phyloP scores from a whole-genome alignment of 1,139 yeast genomes.

The Nadsonia starkeyi-henricii region DNA sequence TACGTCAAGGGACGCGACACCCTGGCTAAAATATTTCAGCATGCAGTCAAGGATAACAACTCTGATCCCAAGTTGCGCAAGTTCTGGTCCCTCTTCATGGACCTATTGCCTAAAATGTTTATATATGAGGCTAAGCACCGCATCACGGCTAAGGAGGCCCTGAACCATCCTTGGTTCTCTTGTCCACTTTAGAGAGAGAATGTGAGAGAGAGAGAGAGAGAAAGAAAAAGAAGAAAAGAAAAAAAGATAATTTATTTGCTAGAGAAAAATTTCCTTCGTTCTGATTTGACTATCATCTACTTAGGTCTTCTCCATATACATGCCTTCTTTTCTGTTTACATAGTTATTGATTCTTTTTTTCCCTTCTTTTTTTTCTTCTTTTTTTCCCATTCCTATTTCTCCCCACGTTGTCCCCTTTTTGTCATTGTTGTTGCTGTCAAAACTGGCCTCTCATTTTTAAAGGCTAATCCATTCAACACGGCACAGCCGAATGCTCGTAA shows the following conservation, averaged over 20 bases:
- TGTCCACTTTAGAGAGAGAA: neutral
- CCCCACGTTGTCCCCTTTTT: no score
- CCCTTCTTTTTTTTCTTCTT: no score
- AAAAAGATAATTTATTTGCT: no score
- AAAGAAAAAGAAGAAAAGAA: no score
- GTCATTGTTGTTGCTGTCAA: no score
- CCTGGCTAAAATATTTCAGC: constrained; percentile 1
- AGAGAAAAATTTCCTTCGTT: no score
- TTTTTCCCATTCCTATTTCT: no score
- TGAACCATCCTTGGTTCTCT: constrained; percentile 54
- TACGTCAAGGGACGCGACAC: constrained; percentile 28
- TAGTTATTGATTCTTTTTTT: no score
- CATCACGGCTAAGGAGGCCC: constrained; percentile 81
- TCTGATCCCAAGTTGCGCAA: constrained; percentile 13
- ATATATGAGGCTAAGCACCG: constrained; percentile 91
- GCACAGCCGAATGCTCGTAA: constrained; percentile 1
- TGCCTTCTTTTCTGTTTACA: no score
- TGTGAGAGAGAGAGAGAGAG: no score
- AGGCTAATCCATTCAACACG: constrained; percentile 1
- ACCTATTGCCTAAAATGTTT: constrained; percentile 75
- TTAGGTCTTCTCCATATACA: no score
- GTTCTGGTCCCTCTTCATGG: constrained; percentile 39
- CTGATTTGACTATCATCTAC: no score
- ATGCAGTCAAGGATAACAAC: constrained; percentile 4
- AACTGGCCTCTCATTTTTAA: neutral